Percentiles rank a stretch among this genome's conserved stretches.
These are phyloP conservation scores for Saccharomyces hybrid DNA, from an alignment of 1,139 yeast genomes.

Conservation along the genomic window DNA sequence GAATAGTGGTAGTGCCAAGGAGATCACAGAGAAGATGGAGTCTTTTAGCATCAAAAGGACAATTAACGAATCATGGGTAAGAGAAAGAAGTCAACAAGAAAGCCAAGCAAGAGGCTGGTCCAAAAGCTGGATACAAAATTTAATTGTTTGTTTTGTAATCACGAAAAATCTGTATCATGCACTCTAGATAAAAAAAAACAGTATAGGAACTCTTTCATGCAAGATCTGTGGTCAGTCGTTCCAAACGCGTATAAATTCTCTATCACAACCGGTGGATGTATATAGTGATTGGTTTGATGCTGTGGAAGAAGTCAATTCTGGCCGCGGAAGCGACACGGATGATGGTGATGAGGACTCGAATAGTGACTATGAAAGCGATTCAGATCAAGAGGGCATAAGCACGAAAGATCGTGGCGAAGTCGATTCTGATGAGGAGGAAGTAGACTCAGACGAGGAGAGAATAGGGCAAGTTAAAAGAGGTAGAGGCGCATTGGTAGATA, in stretches of 20 bases:
- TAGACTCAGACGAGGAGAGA: conserved; percentile 28
- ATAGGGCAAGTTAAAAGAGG: conserved; percentile 26
- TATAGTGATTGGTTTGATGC: conserved; percentile 99
- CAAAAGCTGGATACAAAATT: conserved; percentile 79
- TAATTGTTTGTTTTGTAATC: conserved; percentile 91
- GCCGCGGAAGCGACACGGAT: conserved; percentile 37
- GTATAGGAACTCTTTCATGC: conserved; percentile 79
- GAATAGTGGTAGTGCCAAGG: not conserved
- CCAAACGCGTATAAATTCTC: conserved; percentile 74
- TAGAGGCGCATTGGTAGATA: conserved; percentile 25
- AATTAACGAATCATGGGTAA: conserved; percentile 50
- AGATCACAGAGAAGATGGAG: not conserved
- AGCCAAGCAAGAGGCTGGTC: conserved; percentile 71
- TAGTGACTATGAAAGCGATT: conserved; percentile 30
- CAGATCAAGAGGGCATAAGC: conserved; percentile 18
- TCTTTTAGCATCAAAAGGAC: not conserved
- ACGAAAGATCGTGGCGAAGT: conserved; percentile 28
- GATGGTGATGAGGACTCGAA: conserved; percentile 27
- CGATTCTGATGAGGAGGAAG: conserved; percentile 28
- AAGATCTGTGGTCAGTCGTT: conserved; percentile 93
- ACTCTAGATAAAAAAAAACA: conserved; percentile 80
- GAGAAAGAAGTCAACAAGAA: conserved; percentile 80
- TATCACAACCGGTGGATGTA: conserved; percentile 71
- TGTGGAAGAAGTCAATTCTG: conserved; percentile 88
- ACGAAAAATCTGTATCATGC: conserved; percentile 86